A percentile compares a stretch with the other conserved stretches of the same genome.
Conservation (phyloP, 2,329 filamentous ascomycete species). For the Bertia moriformis region DNA sequence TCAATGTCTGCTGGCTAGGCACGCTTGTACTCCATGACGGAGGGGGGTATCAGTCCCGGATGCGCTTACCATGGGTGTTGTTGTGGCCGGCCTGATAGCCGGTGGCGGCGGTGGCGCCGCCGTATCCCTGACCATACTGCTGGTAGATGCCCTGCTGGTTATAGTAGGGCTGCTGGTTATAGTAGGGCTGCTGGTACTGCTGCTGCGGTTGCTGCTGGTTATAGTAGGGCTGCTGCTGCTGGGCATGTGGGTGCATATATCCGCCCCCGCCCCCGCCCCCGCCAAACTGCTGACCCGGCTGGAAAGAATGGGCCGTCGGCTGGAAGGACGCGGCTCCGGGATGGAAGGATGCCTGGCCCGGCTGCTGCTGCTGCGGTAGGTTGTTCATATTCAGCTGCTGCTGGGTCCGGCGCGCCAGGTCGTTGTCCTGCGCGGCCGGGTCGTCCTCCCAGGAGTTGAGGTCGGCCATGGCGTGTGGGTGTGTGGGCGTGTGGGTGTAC, state of each 20-base stretch:
- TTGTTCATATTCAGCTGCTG: constrained; percentile 63
- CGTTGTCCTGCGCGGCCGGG: constrained; percentile 61
- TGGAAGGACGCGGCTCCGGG: constrained; percentile 41
- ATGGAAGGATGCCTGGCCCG: constrained; percentile 26
- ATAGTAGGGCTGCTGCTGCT: constrained; percentile 36
- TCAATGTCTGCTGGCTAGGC: too few species aligned
- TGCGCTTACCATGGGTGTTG: too few species aligned
- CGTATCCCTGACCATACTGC: constrained; percentile 19
- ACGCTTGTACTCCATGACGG: too few species aligned
- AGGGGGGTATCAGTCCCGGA: too few species aligned
- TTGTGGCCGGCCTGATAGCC: too few species aligned
- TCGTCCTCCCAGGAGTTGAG: constrained; percentile 94
- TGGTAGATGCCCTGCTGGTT: constrained; percentile 27
- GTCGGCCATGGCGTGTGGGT: constrained; percentile 60
- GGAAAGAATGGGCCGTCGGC: constrained; percentile 53
- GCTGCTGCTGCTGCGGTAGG: constrained; percentile 18
- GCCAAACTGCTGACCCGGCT: constrained; percentile 56
- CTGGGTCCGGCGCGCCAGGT: constrained; percentile 62
- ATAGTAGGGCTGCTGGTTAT: constrained; percentile 25
- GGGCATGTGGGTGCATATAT: constrained; percentile 38
- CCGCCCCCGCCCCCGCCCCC: constrained; percentile 38
- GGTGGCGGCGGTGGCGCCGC: too few species aligned
- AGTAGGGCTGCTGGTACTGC: constrained; percentile 26
- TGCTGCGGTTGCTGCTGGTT: constrained; percentile 33
- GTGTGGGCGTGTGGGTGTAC: constrained; percentile 6